Percentiles rank a stretch among this genome's conserved stretches.
Conservation (phyloP, 306 rosid species). For the Prunus campanulata region DNA sequence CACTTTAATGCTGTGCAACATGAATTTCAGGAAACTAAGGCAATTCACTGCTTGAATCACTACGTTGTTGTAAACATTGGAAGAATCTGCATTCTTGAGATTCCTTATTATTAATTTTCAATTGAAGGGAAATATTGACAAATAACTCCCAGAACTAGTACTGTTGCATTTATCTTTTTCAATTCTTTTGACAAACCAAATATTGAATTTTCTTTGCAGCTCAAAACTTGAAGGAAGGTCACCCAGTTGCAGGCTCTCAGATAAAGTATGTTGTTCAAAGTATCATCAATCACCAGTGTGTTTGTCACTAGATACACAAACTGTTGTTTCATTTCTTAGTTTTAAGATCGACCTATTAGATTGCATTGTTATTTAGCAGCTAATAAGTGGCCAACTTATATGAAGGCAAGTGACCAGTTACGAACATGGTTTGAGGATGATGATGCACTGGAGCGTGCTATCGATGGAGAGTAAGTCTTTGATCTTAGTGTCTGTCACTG, state of each 20-base stretch:
- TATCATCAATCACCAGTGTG: background rate
- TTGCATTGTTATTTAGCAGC: conserved; percentile 17
- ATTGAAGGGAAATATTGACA: background rate
- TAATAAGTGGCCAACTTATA: conserved; percentile 28
- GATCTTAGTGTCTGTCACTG: conserved; percentile 2
- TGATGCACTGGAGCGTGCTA: conserved; percentile 91
- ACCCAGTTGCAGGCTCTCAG: conserved; percentile 80
- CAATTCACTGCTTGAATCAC: no score
- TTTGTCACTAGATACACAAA: conserved; percentile 1
- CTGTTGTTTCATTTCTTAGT: background rate
- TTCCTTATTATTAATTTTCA: no score
- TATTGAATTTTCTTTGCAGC: conserved; percentile 46
- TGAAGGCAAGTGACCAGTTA: conserved; percentile 76
- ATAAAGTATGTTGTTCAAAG: conserved; percentile 65
- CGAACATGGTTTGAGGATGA: conserved; percentile 79
- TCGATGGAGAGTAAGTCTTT: conserved; percentile 75
- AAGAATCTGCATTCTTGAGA: background rate
- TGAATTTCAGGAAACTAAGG: background rate
- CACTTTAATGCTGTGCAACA: no score
- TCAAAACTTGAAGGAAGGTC: conserved; percentile 92
- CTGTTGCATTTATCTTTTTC: background rate
- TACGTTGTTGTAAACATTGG: background rate
- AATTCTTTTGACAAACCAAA: background rate
- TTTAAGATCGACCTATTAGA: conserved; percentile 15
- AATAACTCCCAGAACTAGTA: background rate